Evolutionary conservation across 345 rosid genomes (phyloP).

Genomic region (Aurinia saxatilis): DNA sequence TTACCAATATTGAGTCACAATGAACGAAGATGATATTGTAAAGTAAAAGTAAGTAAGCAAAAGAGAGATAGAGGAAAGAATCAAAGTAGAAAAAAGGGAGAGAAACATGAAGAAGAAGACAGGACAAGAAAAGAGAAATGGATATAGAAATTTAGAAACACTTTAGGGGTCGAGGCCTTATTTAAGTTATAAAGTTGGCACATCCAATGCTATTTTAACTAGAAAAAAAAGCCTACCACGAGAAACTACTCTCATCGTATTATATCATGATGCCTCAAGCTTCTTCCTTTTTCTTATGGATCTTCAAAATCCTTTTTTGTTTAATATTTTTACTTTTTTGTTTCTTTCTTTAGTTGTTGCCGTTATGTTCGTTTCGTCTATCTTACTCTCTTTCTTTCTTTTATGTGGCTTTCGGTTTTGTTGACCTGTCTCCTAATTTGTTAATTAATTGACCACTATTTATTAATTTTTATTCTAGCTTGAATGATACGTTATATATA

Average conservation of each 20-base stretch:
- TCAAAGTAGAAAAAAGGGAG: constrained; percentile 18
- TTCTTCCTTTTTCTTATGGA: constrained; percentile 34
- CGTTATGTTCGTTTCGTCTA: constrained; percentile 38
- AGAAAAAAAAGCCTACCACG: constrained; percentile 17
- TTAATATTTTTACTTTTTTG: constrained; percentile 1
- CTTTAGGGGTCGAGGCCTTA: constrained; percentile 30
- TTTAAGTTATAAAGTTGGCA: constrained; percentile 28
- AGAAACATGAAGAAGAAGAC: constrained; percentile 37
- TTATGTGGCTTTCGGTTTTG: constrained; percentile 28
- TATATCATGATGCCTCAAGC: too few species aligned
- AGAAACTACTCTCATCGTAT: constrained; percentile 1
- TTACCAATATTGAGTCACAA: constrained; percentile 7
- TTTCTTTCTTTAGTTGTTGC: constrained; percentile 21
- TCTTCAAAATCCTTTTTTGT: constrained; percentile 23
- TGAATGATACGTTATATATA: constrained; percentile 15
- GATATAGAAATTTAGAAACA: constrained; percentile 19
- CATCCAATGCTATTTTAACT: constrained; percentile 17
- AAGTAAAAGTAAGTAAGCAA: constrained; percentile 9
- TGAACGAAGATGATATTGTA: constrained; percentile 25
- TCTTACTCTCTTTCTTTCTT: constrained; percentile 30
- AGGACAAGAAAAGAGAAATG: constrained; percentile 7
- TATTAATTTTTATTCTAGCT: constrained; percentile 15
- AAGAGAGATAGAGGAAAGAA: not conserved
- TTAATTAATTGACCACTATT: constrained; percentile 25
- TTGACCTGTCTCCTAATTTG: constrained; percentile 28